phyloP scores from a whole-genome alignment of 805 yeast species.

The Starmera dryadoides region DNA sequence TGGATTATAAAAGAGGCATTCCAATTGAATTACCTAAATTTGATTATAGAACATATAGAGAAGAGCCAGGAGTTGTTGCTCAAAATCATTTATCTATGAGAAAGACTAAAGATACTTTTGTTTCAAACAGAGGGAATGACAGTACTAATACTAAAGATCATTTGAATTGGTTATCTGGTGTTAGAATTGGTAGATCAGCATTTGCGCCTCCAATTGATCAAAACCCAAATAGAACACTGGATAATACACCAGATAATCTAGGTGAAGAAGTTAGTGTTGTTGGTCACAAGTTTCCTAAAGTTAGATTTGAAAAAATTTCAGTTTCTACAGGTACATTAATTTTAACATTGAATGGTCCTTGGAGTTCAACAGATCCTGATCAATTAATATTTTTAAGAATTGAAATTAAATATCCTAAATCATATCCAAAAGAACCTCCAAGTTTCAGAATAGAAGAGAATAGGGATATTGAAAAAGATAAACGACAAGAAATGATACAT shows the following conservation, averaged over 20 bases:
- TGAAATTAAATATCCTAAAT: constrained; percentile 60
- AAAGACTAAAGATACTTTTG: constrained; percentile 31
- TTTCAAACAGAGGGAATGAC: constrained; percentile 29
- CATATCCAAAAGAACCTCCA: constrained; percentile 63
- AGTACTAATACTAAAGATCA: constrained; percentile 46
- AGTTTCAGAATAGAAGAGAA: constrained; percentile 71
- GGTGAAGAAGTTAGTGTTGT: constrained; percentile 90
- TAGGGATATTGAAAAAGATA: constrained; percentile 48
- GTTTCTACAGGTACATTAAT: constrained; percentile 79
- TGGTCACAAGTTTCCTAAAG: constrained; percentile 83
- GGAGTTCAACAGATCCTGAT: constrained; percentile 38
- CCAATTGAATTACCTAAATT: constrained; percentile 30
- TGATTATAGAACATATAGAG: constrained; percentile 41
- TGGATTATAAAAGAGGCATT: constrained; percentile 32
- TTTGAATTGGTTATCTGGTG: constrained; percentile 90
- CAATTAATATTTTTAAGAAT: constrained; percentile 58
- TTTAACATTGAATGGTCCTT: constrained; percentile 75
- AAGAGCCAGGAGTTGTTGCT: constrained; percentile 34
- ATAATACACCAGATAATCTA: constrained; percentile 48
- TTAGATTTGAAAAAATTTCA: constrained; percentile 79
- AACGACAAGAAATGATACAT: constrained; percentile 41
- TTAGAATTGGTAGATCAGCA: constrained; percentile 42
- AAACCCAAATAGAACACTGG: constrained; percentile 28
- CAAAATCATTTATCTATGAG: constrained; percentile 26
- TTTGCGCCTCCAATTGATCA: constrained; percentile 19